These are phyloP conservation scores for Endothia cerciana DNA, from an alignment of 2,329 filamentous ascomycete species.

Conservation along the genomic window DNA sequence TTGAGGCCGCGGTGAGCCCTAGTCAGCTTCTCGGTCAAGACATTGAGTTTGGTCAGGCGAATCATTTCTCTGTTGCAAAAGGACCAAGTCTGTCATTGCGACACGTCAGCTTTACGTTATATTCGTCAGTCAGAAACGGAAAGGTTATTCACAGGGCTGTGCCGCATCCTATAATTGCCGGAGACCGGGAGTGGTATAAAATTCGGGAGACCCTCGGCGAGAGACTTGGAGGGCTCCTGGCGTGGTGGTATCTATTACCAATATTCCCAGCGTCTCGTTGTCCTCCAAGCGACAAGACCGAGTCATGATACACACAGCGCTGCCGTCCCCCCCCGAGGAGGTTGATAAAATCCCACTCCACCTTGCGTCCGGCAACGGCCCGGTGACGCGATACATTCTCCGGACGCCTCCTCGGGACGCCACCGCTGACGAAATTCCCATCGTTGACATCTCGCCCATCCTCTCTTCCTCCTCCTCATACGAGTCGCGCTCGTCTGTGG, in stretches of 20 bases:
- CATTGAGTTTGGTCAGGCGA: background rate
- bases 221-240: background rate
- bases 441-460: constrained; percentile 56
- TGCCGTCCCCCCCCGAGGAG: background rate
- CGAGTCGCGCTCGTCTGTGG: constrained; percentile 28
- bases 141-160: background rate
- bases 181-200: constrained; percentile 5
- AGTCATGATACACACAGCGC: constrained; percentile 1
- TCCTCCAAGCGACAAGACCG: background rate
- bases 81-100: background rate
- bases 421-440: constrained; percentile 50
- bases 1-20: too few species aligned
- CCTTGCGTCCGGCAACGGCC: constrained; percentile 43
- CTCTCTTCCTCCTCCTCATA: constrained; percentile 21
- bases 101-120: background rate
- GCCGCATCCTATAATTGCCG: background rate
- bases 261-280: too few species aligned
- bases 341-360: constrained; percentile 37
- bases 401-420: constrained; percentile 43
- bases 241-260: background rate
- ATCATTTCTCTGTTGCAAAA: background rate
- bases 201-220: background rate
- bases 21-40: too few species aligned
- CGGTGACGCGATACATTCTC: constrained; percentile 42
- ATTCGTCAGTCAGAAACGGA: background rate